Evolutionary conservation across 768 basidiomycete genomes (phyloP), one percentile per base, ranked within the genome.

Genomic region (Lactarius quietus): DNA sequence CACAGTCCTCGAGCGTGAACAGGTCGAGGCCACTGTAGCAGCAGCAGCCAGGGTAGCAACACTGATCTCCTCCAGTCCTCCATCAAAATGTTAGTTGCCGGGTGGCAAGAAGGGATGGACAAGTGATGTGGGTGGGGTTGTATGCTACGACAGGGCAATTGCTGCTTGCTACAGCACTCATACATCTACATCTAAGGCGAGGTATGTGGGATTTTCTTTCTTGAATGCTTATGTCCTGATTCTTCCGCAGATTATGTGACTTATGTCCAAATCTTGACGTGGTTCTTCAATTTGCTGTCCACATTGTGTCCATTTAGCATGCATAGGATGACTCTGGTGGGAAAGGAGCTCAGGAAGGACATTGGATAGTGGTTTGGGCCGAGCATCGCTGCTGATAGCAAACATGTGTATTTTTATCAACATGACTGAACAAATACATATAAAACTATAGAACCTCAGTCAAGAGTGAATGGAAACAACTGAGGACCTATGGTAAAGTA

Each of bases 321-420:
- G 9, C 96, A 99, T 76, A 85, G 93, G 55, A 97, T 99, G 90
- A 95, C 95, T 0, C 79, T 95, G 26, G 90, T 94, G 0, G 96
- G 96, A 0, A 95, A 98, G 73, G 90, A 95, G 70, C 83, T 98
- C 1, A 96, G 96, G 14, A 98, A 92, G 67, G 92, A 94, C 69
- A 90, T 98, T 0, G 96, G 96, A 1, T 90, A 94, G 75, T 98
- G 96, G 96, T 98, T 98, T 72, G 96, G 96, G 0, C 96, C 96
- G 0, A 95, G 92, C 73, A 94, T 92, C 0, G 96, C 96, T n/a
- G 95, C 95, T n/a, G n/a, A n/a, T n/a, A n/a, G n/a, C n/a, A n/a
- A n/a, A n/a, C n/a, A n/a, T n/a, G n/a, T n/a, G n/a, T n/a, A n/a
- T n/a, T n/a, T n/a, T n/a, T n/a, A n/a, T n/a, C n/a, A n/a, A n/a